Evolutionary conservation across 306 rosid genomes (phyloP), one percentile per base, ranked within the genome.

Genomic region (Quercus glauca): DNA sequence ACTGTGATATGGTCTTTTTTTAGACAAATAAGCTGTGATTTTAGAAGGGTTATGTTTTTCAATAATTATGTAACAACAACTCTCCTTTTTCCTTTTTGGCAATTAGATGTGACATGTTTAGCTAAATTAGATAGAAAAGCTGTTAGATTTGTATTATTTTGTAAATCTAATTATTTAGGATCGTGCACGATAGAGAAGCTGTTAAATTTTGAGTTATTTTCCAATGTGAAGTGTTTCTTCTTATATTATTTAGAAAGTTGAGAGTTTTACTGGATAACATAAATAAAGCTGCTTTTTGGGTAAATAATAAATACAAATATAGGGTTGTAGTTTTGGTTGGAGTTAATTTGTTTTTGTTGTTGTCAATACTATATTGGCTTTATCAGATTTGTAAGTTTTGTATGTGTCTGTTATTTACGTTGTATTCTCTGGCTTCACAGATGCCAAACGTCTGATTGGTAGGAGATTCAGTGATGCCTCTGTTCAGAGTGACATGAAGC

Each of bases 381-480:
- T 33, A 13, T 7, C 0, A 18, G 12, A 21, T 37, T 17, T 55
- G 17, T 20, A 31, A 69, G 9, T 18, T 70, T 69, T 9, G 5
- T 19, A 35, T 25, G 76, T 12, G 35, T 15, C 33, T 60, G 37
- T 9, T 4, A 43, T 25, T 3, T 13, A 26, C 14, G 3, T 63
- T 11, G 17, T 75, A 7, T 5, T 1, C 74, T 6, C 26, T 79
- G 33, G n/a, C 4, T 41, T 83, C 14, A 31, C 73, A 89, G 96
- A 91, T 83, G 96, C 96, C 0, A 91, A 91, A 81, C 90, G 93
- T 61, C 81, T 91, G 73, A 89, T 91, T 77, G 93, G 93, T 10
- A 76, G 91, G 81, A 87, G 90, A 45, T 73, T 74, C 31, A n/a
- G 67, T 53, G 96, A 91, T 64, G 1, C 88, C 7, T 71, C 91